These are phyloP conservation scores for Kodamaea kaohsiungensis DNA, from an alignment of 805 yeast species.

Conservation along the genomic window DNA sequence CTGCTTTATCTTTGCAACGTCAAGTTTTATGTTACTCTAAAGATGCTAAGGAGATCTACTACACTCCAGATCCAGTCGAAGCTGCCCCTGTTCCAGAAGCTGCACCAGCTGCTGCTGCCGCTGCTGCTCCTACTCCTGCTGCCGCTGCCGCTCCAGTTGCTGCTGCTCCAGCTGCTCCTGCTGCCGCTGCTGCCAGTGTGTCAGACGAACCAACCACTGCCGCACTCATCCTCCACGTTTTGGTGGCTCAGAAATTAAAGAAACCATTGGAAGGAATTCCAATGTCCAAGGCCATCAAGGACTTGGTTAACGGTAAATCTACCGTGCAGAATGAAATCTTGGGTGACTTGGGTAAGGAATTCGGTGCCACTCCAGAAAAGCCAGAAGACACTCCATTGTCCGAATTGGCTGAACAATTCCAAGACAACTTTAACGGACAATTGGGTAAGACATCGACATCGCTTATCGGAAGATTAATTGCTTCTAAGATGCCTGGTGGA, in stretches of 20 bases:
- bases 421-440: slow-evolving; percentile 83
- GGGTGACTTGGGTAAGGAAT: slow-evolving; percentile 98
- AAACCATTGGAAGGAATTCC: slow-evolving; percentile 85
- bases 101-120: slow-evolving; percentile 47
- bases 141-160: slow-evolving; percentile 61
- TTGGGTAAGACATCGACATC: slow-evolving; percentile 94
- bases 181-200: slow-evolving; percentile 80
- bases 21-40: slow-evolving; percentile 94
- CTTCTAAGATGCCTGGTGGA: slow-evolving; percentile 99
- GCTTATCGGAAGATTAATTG: slow-evolving; percentile 84
- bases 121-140: slow-evolving; percentile 55
- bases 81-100: slow-evolving; percentile 36
- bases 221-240: slow-evolving; percentile 73
- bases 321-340: slow-evolving; percentile 98
- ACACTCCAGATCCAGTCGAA: slow-evolving; percentile 79
- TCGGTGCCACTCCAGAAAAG: slow-evolving; percentile 97
- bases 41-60: slow-evolving; percentile 95
- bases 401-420: slow-evolving; percentile 94
- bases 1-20: slow-evolving; percentile 90
- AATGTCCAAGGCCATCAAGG: slow-evolving; percentile 90
- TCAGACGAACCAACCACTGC: slow-evolving; percentile 93
- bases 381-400: slow-evolving; percentile 97
- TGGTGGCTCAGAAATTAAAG: slow-evolving; percentile 95
- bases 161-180: slow-evolving; percentile 57
- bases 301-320: slow-evolving; percentile 97